Conservation (phyloP, 192 early-diverging fungal species). For the Helicostylum pulchrum region DNA sequence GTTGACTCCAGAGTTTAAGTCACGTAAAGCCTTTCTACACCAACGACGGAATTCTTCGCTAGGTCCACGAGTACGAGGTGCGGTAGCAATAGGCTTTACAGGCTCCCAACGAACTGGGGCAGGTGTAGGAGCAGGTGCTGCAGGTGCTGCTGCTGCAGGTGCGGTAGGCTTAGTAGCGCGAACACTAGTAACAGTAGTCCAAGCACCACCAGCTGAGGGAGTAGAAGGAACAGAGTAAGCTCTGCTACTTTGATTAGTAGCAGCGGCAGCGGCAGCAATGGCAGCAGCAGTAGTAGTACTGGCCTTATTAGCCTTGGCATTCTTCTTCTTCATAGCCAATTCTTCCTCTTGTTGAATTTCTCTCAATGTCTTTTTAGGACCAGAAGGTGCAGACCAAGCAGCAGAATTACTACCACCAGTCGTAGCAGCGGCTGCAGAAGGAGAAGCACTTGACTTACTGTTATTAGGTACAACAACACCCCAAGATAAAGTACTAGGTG, state of each 20-base stretch:
- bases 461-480: slow-evolving; percentile 33
- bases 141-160: slow-evolving; percentile 9
- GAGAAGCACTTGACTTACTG: neutral
- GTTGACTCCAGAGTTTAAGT: slow-evolving; percentile 51
- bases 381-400: slow-evolving; percentile 34
- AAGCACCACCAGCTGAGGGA: slow-evolving; percentile 21
- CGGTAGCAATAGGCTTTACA: slow-evolving; percentile 16
- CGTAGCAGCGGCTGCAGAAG: neutral
- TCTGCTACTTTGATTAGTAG: neutral
- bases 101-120: slow-evolving; percentile 20
- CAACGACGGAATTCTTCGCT: slow-evolving; percentile 72
- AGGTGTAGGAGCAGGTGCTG: neutral
- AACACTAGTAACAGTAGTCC: slow-evolving; percentile 38
- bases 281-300: neutral
- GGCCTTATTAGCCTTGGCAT: slow-evolving; percentile 25
- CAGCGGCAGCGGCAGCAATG: slow-evolving; percentile 18
- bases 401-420: slow-evolving; percentile 15
- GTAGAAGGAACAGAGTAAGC: neutral
- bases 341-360: slow-evolving; percentile 60
- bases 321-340: slow-evolving; percentile 44
- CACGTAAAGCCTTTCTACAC: slow-evolving; percentile 63
- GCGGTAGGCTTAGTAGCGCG: slow-evolving; percentile 4
- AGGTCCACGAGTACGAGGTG: slow-evolving; percentile 27
- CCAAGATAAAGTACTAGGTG: slow-evolving; percentile 35
- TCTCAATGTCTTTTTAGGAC: slow-evolving; percentile 53